Base-by-base conservation (phyloP, 495 filamentous ascomycete species). In the Alectoria sarmentosa region DNA sequence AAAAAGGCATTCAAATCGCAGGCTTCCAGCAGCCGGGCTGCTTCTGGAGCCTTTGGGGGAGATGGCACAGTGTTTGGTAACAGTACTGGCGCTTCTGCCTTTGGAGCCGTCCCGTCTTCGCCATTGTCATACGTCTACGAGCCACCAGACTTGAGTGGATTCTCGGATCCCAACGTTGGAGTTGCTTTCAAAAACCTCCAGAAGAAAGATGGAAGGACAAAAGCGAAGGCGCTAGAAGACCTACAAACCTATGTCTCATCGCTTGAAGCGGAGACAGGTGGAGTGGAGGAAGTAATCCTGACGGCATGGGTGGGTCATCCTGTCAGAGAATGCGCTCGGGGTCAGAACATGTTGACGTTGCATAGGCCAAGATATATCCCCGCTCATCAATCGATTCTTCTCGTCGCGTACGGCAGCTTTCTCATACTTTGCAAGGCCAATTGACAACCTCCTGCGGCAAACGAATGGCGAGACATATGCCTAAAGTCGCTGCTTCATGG, bases 171-270 rank as follows among this genome's bases (percentile, higher is more conserved):
- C 37, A 89, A 91, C 70, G 78, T 94, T 57, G 84, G 90, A 19
- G 92, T 99, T 13, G 83, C 87, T 28, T 92, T 96, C 79, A 96
- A 97, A 73, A 95, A 92, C 69, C 79, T 96, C 21, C 82, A 85
- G 56, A 99, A 98, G 77, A 96, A 91, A 74, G 92, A 96, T 77
- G 87, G 87, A 64, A 93, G 84, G 19, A 99, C 95, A 36, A 93
- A 95, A 69, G 81, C 87, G n/a, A 96, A 95, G 73, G 94, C 91
- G 0, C 73, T 99, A 58, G 93, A 98, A 62, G 93, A 96, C 49
- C 73, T 99, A 39, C 82, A 87, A 55, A 72, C 82, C 46, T 83
- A 88, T 69, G 77, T 91, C n/a, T 63, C 79, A 67, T 73, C 76
- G 60, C 63, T 79, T 56, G 70, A 79, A 61, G 76, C 75, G 21